Evolutionary conservation across 192 early-diverging fungal genomes (phyloP).

Genomic region (Backusella macrospora): DNA sequence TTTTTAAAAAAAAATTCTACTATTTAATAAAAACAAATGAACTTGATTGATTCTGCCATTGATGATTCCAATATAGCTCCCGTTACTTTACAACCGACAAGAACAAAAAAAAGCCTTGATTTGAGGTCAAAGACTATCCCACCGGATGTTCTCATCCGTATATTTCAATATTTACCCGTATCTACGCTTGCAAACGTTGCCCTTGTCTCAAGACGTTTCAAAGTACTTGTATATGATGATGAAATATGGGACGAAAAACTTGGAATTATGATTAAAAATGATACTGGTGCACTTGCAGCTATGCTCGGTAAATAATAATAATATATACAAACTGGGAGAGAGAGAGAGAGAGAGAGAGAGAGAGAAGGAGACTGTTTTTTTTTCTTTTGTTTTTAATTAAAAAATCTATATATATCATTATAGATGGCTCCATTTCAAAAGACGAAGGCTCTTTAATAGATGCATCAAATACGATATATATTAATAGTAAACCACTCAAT

Average conservation of each 20-base stretch:
- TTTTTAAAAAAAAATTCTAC: too few relatives aligned
- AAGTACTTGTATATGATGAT: constrained; percentile 78
- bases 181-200: constrained; percentile 54
- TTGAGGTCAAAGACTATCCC: constrained; percentile 26
- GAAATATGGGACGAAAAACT: constrained; percentile 76
- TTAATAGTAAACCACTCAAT: constrained; percentile 42
- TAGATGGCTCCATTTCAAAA: constrained; percentile 16
- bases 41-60: background rate
- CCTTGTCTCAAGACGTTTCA: constrained; percentile 67
- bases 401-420: background rate
- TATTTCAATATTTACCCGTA: constrained; percentile 51
- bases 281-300: constrained; percentile 26
- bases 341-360: background rate
- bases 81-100: background rate
- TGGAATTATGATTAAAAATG: constrained; percentile 22
- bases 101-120: background rate
- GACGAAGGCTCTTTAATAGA: constrained; percentile 22
- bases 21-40: background rate
- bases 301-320: constrained; percentile 26
- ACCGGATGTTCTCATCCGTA: constrained; percentile 51
- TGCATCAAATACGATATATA: constrained; percentile 20
- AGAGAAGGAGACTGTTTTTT: background rate
- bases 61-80: background rate
- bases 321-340: background rate
- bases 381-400: background rate